Evolutionary conservation across 441 rosid genomes (phyloP), one percentile per base, ranked within the genome.

Genomic region (Bruguiera hainesii): DNA sequence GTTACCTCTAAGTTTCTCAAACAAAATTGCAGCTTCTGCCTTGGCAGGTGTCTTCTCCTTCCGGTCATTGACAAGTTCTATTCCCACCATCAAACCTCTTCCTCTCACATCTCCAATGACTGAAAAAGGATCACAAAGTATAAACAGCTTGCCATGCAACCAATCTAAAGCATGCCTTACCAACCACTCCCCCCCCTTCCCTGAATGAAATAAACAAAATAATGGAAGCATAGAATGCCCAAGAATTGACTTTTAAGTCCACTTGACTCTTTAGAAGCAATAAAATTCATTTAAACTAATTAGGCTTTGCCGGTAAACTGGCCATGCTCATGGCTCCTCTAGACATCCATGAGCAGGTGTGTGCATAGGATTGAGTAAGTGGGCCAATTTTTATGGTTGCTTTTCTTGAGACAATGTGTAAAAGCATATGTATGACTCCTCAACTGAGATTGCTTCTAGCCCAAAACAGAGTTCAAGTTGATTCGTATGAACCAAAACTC

Each of bases 81-180:
- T 61, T 30, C 98, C 96, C 60, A 89, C 79, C 99, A 90, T 87
- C 60, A 90, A 75, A 28, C 98, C 97, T 70, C 95, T 82, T 56
- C 99, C 97, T 78, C 98, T 86, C 26, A 87, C 82, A 80, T 95
- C 93, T 79, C 98, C 99, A 33, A 88, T 87, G 69, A 87, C 92
- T 91, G 80, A 71, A 80, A 78, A 26, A 61, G 37, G 21, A 65
- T 56, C 28, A 20, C n/a, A 11, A 33, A 7, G 19, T 13, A 6
- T 58, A 16, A 30, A 57, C 6, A 8, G 18, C 56, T 48, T 23
- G 2, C 50, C 35, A 53, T 15, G 51, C 1, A 30, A 64, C 23
- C 25, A 57, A 26, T 35, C 30, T 19, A 60, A 19, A 31, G 35
- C 28, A n/a, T n/a, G 56, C 7, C 15, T 52, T 52, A 25, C 11